Evolutionary conservation across 164 flowering plant genomes (phyloP).

Genomic region (Cinnamomum chago): DNA sequence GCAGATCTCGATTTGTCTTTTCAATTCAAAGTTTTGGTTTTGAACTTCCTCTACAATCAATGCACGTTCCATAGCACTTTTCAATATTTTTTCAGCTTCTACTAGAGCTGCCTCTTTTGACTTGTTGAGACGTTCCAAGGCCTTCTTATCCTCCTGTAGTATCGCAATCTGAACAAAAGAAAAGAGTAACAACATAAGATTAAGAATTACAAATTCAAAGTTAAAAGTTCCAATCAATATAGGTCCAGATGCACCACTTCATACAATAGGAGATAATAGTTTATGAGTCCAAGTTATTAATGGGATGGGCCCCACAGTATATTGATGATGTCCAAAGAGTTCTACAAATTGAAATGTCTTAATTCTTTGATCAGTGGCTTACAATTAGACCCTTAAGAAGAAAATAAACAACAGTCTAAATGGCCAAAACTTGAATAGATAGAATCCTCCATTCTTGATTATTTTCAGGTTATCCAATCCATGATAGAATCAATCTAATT

Average conservation of each 20-base stretch:
- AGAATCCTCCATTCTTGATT: not conserved
- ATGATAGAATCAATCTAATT: not conserved
- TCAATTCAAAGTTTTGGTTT: conserved; percentile 76
- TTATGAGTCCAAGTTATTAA: too few species aligned
- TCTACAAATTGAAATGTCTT: not conserved
- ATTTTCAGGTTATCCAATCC: not conserved
- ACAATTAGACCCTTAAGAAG: not conserved
- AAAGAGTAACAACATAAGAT: not conserved
- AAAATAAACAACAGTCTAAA: too few species aligned
- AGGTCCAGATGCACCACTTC: not conserved
- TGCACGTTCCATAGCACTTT: conserved; percentile 87
- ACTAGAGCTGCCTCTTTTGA: conserved; percentile 81
- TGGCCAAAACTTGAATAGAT: not conserved
- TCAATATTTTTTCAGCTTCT: conserved; percentile 79
- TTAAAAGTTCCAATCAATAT: not conserved
- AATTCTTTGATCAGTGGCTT: not conserved
- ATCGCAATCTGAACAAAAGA: conserved; percentile 46
- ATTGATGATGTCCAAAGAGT: not conserved
- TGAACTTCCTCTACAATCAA: conserved; percentile 91
- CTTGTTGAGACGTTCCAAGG: conserved; percentile 74
- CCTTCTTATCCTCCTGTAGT: conserved; percentile 79
- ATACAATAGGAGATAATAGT: not conserved
- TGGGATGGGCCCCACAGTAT: not conserved
- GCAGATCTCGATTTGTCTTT: conserved; percentile 82
- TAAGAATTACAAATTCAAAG: not conserved